Evolutionary conservation across 352 stramenopile species (phyloP).

Genomic region (Phytophthora kernoviae): DNA sequence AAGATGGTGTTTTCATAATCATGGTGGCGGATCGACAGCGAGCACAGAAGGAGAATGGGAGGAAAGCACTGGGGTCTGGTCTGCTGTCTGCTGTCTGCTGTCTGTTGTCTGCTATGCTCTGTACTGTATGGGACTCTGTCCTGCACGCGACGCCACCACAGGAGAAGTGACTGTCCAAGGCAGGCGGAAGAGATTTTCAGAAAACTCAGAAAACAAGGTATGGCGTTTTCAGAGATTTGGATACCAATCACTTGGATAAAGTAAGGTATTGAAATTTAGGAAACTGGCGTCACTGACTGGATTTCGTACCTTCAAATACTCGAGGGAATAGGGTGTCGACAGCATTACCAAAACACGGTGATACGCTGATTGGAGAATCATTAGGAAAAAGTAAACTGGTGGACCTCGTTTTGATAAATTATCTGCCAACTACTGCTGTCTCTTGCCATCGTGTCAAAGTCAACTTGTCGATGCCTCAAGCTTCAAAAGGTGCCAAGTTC

Average conservation of each 20-base stretch:
- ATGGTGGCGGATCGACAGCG: constrained; percentile 23
- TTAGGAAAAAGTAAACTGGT: no score
- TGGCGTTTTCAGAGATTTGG: neutral
- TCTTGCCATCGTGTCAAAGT: no score
- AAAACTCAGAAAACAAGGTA: constrained; percentile 7
- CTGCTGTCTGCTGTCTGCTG: neutral
- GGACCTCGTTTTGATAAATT: no score
- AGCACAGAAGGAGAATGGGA: neutral
- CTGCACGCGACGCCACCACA: constrained; percentile 30
- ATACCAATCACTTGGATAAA: neutral
- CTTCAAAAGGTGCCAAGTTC: no score
- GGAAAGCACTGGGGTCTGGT: neutral
- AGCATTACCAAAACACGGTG: constrained; percentile 2
- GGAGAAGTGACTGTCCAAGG: constrained; percentile 27
- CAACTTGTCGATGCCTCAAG: no score
- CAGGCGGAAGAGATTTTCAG: neutral
- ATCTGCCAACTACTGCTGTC: no score
- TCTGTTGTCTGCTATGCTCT: neutral
- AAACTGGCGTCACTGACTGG: constrained; percentile 32
- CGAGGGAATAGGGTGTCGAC: constrained; percentile 9
- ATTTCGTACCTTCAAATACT: constrained; percentile 21
- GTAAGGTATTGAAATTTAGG: constrained; percentile 9
- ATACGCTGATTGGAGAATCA: no score
- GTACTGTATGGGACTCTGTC: neutral
- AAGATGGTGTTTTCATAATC: constrained; percentile 80